Conservation (phyloP, 768 basidiomycete species). For the Harrya chromipes region DNA sequence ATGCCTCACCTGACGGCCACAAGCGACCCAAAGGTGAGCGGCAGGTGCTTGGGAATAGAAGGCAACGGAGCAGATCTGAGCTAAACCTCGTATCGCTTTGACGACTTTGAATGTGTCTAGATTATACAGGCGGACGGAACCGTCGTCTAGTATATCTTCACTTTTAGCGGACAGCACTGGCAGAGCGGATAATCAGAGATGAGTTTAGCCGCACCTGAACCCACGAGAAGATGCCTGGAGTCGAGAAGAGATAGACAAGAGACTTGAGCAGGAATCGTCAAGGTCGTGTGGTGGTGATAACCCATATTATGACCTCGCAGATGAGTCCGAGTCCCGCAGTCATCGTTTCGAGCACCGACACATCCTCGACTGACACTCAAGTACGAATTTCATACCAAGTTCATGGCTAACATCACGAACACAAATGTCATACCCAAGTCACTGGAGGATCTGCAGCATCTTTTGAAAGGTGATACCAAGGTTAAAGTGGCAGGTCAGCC, state of each 20-base stretch:
- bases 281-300: slow-evolving; percentile 17
- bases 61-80: slow-evolving; percentile 62
- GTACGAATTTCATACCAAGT: too few relatives aligned
- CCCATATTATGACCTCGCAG: slow-evolving; percentile 3
- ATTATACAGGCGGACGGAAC: slow-evolving; percentile 64
- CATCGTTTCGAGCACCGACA: too few relatives aligned
- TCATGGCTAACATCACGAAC: slow-evolving; percentile 11
- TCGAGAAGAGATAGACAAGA: slow-evolving; percentile 53
- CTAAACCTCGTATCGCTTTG: slow-evolving; percentile 59
- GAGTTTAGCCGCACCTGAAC: slow-evolving; percentile 48
- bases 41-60: slow-evolving; percentile 42
- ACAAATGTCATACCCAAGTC: slow-evolving; percentile 44
- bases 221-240: slow-evolving; percentile 50
- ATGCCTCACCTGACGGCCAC: slow-evolving; percentile 50
- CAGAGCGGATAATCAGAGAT: not conserved
- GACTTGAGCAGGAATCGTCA: slow-evolving; percentile 48
- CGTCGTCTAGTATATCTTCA: slow-evolving; percentile 50
- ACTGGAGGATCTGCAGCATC: slow-evolving; percentile 51
- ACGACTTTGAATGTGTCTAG: slow-evolving; percentile 56
- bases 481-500: slow-evolving; percentile 88
- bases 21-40: slow-evolving; percentile 62
- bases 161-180: not conserved
- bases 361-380: too few relatives aligned
- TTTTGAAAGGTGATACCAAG: slow-evolving; percentile 67
- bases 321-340: not conserved